Conservation (phyloP, 345 rosid species). For the Lepidium didymum region DNA sequence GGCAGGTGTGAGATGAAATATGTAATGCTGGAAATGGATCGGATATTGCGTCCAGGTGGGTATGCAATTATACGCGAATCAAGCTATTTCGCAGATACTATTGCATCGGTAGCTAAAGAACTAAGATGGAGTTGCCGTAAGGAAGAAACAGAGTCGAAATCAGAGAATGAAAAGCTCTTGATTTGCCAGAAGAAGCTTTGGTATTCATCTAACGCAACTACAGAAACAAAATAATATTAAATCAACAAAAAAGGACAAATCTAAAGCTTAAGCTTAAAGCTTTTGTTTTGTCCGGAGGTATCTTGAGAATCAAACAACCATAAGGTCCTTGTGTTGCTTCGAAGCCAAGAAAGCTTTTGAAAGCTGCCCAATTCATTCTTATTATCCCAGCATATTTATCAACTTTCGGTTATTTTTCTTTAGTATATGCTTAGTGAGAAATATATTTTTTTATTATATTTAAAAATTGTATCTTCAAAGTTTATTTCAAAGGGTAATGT, state of each 20-base stretch:
- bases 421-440: slow-evolving; percentile 28
- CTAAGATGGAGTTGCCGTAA: slow-evolving; percentile 81
- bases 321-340: slow-evolving; percentile 19
- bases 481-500: background rate
- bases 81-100: slow-evolving; percentile 53
- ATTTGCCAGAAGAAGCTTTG: slow-evolving; percentile 91
- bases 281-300: background rate
- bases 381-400: slow-evolving; percentile 22
- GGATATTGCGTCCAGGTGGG: slow-evolving; percentile 77
- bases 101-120: slow-evolving; percentile 66
- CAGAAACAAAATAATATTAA: slow-evolving; percentile 14
- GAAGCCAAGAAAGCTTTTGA: slow-evolving; percentile 16
- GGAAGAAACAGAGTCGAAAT: slow-evolving; percentile 56
- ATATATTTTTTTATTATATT: background rate
- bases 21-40: slow-evolving; percentile 86
- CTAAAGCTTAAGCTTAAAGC: slow-evolving; percentile 21
- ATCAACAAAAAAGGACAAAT: background rate
- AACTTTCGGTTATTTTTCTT: background rate
- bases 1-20: slow-evolving; percentile 84
- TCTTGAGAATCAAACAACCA: slow-evolving; percentile 8
- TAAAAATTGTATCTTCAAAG: background rate
- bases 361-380: slow-evolving; percentile 19
- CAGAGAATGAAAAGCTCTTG: slow-evolving; percentile 70
- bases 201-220: slow-evolving; percentile 42
- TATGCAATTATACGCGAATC: slow-evolving; percentile 77